Base-by-base conservation (phyloP, 2,329 filamentous ascomycete genomes). In the Fusarium dimerum region DNA sequence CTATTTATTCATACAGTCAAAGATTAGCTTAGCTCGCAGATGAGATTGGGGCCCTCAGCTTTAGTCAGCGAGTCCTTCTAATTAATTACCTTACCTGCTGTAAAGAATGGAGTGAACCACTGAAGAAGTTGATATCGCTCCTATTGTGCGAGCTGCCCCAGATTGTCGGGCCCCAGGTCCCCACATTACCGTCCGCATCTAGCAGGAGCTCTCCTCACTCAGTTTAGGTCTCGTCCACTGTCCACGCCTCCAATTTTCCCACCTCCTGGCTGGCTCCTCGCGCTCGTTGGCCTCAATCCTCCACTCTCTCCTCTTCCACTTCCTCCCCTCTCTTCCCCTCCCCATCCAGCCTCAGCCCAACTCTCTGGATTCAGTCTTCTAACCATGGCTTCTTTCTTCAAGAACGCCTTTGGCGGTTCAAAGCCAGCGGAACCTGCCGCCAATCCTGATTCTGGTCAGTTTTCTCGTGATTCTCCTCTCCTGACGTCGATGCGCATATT, bases 331-430 rank as follows among this genome's bases (percentile, higher is more conserved):
- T 47, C 44, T 13, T 47, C 48, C 42, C 42, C 56, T 48, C 45
- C 51, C 43, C 44, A 44, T 43, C 42, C 51, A 41, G 47, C 49
- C 61, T 60, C 57, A 50, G 46, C 52, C 48, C 55, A 52, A 48
- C 51, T 54, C 55, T 48, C 57, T 55, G 56, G 43, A 49, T 51
- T 60, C 61, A 59, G 63, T 46, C 59, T 52, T 52, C 7, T 61
- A 62, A 66, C 55, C 68, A 84, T 84, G 81, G 80, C 80, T 62
- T 76, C 80, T 65, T 73, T 88, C 61, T 68, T 89, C 62, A 88
- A 88, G 73, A 84, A 83, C 68, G 73, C 90, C 66, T 83, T 92
- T 64, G 87, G 87, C 67, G 86, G 82, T 69, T 78, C 78, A 68
- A 86, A 89, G 77, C 61, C 66, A n/a, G 62, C 57, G 52, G 77